Evolutionary conservation across 371 early-diverging fungal genomes (phyloP).

Genomic region (Chytridiales sp.): DNA sequence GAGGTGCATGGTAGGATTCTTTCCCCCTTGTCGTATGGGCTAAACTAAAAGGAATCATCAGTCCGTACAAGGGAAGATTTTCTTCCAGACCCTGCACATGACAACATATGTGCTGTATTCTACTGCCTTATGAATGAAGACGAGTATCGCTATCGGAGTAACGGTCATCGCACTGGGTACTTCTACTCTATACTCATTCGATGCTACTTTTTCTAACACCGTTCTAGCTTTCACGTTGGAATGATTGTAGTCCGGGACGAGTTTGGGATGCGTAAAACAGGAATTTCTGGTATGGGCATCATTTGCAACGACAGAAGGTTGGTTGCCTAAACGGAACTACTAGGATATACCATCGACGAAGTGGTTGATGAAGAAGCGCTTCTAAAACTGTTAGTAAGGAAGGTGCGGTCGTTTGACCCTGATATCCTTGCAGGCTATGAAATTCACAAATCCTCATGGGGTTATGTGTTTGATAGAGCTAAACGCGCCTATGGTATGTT

Average conservation of each 20-base stretch:
- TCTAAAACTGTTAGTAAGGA: slow-evolving; percentile 50
- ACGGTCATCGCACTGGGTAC: slow-evolving; percentile 52
- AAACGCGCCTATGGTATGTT: slow-evolving; percentile 2
- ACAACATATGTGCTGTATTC: slow-evolving; percentile 54
- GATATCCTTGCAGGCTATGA: slow-evolving; percentile 88
- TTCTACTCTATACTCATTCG: slow-evolving; percentile 5
- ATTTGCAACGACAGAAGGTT: not conserved
- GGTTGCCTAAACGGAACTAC: not conserved
- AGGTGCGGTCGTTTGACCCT: slow-evolving; percentile 68
- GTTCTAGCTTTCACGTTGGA: slow-evolving; percentile 43
- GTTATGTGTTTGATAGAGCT: slow-evolving; percentile 75
- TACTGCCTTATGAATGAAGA: slow-evolving; percentile 55
- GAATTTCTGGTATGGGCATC: slow-evolving; percentile 23
- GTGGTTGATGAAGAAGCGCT: slow-evolving; percentile 55
- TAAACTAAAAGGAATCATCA: too few relatives aligned
- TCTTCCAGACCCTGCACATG: slow-evolving; percentile 60
- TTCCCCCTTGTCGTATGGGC: not conserved
- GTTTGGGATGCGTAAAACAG: slow-evolving; percentile 38
- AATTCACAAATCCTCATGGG: slow-evolving; percentile 81
- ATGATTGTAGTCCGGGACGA: slow-evolving; percentile 38
- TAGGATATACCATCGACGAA: slow-evolving; percentile 20
- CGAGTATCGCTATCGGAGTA: slow-evolving; percentile 19
- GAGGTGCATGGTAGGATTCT: slow-evolving; percentile 38
- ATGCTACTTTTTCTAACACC: not conserved
- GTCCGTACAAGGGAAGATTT: slow-evolving; percentile 41